Evolutionary conservation across 1,284 basidiomycete species (phyloP), one percentile per base, ranked within the genome.

Genomic region (Anthracocystis panici-leucophaei): DNA sequence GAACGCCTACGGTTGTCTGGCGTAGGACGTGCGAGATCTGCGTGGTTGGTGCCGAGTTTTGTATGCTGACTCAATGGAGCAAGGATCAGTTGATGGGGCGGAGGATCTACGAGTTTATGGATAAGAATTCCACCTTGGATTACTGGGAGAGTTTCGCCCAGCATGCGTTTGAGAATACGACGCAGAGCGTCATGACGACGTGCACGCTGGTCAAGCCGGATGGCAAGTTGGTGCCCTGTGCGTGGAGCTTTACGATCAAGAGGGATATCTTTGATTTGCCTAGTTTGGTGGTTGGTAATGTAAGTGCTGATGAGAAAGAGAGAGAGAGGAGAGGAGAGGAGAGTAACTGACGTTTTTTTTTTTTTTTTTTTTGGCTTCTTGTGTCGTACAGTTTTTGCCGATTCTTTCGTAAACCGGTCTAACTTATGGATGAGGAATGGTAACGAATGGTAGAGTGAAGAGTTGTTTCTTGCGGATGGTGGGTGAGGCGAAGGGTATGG

Each of bases 1-100:
- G 96, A 6, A 99, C 97, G n/a, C 97, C 96, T 2, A 99, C 96
- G 0, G 94, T 97, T n/a, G 93, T 97, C 2, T 99, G 96, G 96
- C 91, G 96, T 33, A 89, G 96, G 53, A 99, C 97, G 18, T 96
- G 96, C 82, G 97, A 99, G 87, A 94, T 99, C 41, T 95, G 94
- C 82, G 91, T 97, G 46, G 96, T 96, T 48, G 95, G 95, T 0
- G 92, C 94, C 2, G 95, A 99, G 86, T 99, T 99, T 84, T 94
- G 92, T 85, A 92, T 94, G 89, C 88, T 99, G 67, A 95, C 94
- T 1, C 80, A 84, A 46, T 84, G 83, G 82, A 64, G 68, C 31
- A 69, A 78, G 21, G 82, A 85, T 8, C 67, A 82, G 56, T 57
- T 85, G 49, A 57, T 84, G 55, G 83, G 83, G 23, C 68, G 79